A percentile compares a stretch with the other conserved stretches of the same genome.
These are phyloP conservation scores for Neonectria magnoliae DNA, from an alignment of 2,329 filamentous ascomycete genomes.

Conservation along the genomic window DNA sequence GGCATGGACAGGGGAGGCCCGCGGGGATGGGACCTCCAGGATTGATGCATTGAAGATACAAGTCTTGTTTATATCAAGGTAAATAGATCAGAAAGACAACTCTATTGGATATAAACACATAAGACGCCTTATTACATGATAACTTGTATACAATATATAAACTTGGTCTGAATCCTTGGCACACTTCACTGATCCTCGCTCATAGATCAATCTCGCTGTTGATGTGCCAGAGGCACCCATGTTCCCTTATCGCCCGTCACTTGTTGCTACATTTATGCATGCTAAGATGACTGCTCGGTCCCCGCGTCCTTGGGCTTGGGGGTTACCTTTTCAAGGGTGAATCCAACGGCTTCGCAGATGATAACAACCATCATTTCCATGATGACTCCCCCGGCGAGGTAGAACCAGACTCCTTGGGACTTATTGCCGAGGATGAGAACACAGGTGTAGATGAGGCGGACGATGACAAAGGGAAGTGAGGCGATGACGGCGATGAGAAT, in stretches of 20 bases:
- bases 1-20: slow-evolving; percentile 22
- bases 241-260: neutral
- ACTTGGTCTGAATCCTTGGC: too few species aligned
- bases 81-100: neutral
- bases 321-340: slow-evolving; percentile 41
- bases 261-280: slow-evolving; percentile 11
- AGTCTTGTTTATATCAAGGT: slow-evolving; percentile 15
- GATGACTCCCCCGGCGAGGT: slow-evolving; percentile 46
- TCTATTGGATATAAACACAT: neutral
- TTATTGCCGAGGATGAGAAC: slow-evolving; percentile 42
- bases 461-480: slow-evolving; percentile 48
- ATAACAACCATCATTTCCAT: slow-evolving; percentile 48
- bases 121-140: neutral
- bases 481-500: slow-evolving; percentile 57
- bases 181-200: neutral
- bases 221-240: slow-evolving; percentile 5
- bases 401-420: slow-evolving; percentile 44
- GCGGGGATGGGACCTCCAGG: slow-evolving; percentile 5
- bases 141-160: neutral
- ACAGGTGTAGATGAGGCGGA: slow-evolving; percentile 46
- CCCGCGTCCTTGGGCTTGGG: slow-evolving; percentile 22
- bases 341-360: slow-evolving; percentile 45
- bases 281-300: slow-evolving; percentile 11
- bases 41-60: slow-evolving; percentile 27
- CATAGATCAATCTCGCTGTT: neutral